Evolutionary conservation across 1,284 basidiomycete species (phyloP).

Genomic region (Ceratobasidium sp.): DNA sequence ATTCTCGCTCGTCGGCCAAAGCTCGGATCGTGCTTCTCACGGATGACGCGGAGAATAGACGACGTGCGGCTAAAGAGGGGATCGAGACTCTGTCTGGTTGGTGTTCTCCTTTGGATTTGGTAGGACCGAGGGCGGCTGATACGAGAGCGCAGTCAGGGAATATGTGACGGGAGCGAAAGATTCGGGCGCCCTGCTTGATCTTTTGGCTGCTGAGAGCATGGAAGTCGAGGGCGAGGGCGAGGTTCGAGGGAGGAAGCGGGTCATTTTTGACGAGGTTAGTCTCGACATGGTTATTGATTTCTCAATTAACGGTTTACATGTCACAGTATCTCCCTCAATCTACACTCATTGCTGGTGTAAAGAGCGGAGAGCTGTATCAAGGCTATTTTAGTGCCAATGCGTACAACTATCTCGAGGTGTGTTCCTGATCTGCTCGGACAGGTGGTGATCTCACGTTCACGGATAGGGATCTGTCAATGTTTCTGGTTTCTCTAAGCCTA

Average conservation of each 20-base stretch:
- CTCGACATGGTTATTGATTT: not conserved
- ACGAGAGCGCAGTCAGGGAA: constrained; percentile 62
- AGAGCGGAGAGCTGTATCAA: constrained; percentile 83
- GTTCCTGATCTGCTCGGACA: constrained; percentile 38
- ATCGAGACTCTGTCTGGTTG: constrained; percentile 72
- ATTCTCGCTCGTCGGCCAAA: constrained; percentile 61
- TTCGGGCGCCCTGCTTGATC: constrained; percentile 73
- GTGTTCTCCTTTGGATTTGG: constrained; percentile 50
- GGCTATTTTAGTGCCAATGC: constrained; percentile 96
- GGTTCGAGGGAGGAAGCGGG: constrained; percentile 62
- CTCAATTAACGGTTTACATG: not conserved
- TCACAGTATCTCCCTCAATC: constrained; percentile 80
- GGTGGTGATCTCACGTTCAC: not conserved
- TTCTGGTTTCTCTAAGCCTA: constrained; percentile 74
- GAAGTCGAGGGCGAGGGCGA: constrained; percentile 61
- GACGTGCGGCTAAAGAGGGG: constrained; percentile 73
- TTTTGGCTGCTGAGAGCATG: constrained; percentile 71
- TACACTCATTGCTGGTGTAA: constrained; percentile 82
- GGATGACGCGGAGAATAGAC: constrained; percentile 87
- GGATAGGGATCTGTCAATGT: constrained; percentile 80
- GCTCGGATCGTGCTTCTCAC: constrained; percentile 72
- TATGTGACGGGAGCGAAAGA: constrained; percentile 81
- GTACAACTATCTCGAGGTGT: constrained; percentile 93
- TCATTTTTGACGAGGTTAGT: constrained; percentile 79
- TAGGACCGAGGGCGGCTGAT: not conserved